phyloP scores from a whole-genome alignment of 805 yeast genomes.

The Hanseniaspora taiwanica region DNA sequence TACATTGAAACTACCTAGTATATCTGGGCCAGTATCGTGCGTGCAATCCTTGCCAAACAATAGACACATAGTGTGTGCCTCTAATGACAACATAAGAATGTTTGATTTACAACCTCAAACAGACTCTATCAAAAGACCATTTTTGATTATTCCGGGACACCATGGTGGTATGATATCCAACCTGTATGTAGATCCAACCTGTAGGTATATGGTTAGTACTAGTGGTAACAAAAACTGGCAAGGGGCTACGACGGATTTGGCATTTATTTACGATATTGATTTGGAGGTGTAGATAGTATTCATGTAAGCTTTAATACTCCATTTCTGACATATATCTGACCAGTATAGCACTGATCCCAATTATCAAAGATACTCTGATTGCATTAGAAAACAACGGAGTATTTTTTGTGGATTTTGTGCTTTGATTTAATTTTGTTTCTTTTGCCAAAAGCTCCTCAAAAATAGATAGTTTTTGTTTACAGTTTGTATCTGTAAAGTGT shows the following conservation, averaged over 20 bases:
- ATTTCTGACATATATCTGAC: background rate
- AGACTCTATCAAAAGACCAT: conserved; percentile 40
- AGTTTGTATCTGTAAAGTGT: too few species aligned
- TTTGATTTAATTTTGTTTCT: background rate
- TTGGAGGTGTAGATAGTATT: background rate
- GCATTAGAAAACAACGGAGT: too few species aligned
- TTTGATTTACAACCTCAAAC: conserved; percentile 50
- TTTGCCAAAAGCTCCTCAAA: background rate
- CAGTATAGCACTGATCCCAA: background rate
- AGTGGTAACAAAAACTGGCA: conserved; percentile 87
- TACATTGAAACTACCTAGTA: conserved; percentile 61
- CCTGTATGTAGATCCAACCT: conserved; percentile 72
- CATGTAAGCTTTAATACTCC: background rate
- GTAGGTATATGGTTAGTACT: conserved; percentile 77
- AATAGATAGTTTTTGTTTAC: background rate
- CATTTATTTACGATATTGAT: conserved; percentile 68
- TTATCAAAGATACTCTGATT: background rate
- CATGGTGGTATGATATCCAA: conserved; percentile 83
- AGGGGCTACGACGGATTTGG: conserved; percentile 66
- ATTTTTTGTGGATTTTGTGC: too few species aligned
- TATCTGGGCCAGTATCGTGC: conserved; percentile 83
- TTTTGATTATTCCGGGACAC: conserved; percentile 88
- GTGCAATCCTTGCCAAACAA: conserved; percentile 71
- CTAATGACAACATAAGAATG: conserved; percentile 76
- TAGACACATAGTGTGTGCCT: conserved; percentile 72